A percentile compares a stretch with the other conserved stretches of the same genome.
phyloP scores from a whole-genome alignment of 1,284 basidiomycete species.

The Irpex lacteus region DNA sequence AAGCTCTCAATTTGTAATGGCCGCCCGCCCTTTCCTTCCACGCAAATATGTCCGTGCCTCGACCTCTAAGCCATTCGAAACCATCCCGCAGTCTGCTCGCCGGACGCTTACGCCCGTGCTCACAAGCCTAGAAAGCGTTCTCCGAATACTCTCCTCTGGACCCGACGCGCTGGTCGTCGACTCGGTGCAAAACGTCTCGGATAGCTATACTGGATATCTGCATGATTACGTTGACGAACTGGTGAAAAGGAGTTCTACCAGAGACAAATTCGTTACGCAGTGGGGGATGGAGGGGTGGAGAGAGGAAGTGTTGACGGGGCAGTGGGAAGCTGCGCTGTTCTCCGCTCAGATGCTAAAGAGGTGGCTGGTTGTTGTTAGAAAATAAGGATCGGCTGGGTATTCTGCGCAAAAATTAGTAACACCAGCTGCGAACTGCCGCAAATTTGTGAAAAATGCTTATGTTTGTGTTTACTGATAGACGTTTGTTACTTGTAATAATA shows the following conservation, averaged over 20 bases:
- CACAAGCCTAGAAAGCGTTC: slow-evolving; percentile 27
- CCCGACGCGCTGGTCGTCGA: slow-evolving; percentile 28
- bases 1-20: background rate
- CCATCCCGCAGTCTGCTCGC: background rate
- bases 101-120: slow-evolving; percentile 28
- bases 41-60: background rate
- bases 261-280: slow-evolving; percentile 27
- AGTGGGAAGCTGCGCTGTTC: slow-evolving; percentile 52
- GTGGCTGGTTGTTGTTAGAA: slow-evolving; percentile 28
- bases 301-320: slow-evolving; percentile 40
- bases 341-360: slow-evolving; percentile 33
- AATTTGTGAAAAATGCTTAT: no score
- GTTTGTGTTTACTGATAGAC: no score
- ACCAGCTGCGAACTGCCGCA: no score
- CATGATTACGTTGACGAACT: slow-evolving; percentile 23
- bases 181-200: slow-evolving; percentile 22
- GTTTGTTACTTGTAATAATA: no score
- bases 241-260: slow-evolving; percentile 28
- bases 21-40: background rate
- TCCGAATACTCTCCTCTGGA: slow-evolving; percentile 28
- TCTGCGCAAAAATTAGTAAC: background rate
- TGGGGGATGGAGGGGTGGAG: slow-evolving; percentile 42
- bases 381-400: background rate
- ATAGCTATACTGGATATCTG: background rate
- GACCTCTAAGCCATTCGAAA: slow-evolving; percentile 5